Conservation (phyloP, 2,329 filamentous ascomycete species). For the Monosporascus sp. region DNA sequence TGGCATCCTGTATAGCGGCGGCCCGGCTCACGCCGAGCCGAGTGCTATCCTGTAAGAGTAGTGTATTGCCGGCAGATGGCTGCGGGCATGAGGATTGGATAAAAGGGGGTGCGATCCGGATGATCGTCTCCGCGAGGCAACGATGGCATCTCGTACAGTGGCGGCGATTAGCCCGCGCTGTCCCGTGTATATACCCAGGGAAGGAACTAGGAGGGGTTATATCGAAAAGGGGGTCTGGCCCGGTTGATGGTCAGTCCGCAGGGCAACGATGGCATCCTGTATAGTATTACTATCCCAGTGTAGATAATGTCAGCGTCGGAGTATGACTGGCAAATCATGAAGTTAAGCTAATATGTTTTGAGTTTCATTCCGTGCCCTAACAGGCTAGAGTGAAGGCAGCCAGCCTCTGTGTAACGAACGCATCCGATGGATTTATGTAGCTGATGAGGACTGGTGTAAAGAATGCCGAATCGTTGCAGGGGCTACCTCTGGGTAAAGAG, state of each 20-base stretch:
- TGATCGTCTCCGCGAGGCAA: conserved; percentile 18
- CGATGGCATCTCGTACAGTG: conserved; percentile 24
- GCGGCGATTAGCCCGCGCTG: neutral
- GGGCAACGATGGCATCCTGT: conserved; percentile 25
- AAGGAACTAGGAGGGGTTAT: conserved; percentile 21
- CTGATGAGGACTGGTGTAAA: too few species aligned
- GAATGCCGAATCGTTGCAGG: too few species aligned
- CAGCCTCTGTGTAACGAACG: too few species aligned
- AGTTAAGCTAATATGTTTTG: too few species aligned
- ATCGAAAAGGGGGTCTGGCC: conserved; percentile 19
- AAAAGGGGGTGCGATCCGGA: conserved; percentile 13
- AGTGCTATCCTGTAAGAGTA: conserved; percentile 8
- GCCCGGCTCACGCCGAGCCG: neutral
- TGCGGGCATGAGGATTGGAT: neutral
- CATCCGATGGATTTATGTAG: too few species aligned
- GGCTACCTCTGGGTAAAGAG: too few species aligned
- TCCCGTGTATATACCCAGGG: conserved; percentile 11
- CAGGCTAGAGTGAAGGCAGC: too few species aligned
- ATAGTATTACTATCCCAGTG: conserved; percentile 10
- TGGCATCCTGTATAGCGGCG: conserved; percentile 24
- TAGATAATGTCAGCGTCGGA: too few species aligned
- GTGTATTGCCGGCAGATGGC: neutral
- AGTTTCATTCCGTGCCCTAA: too few species aligned
- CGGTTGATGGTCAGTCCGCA: conserved; percentile 13
- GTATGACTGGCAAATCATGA: too few species aligned